A percentile compares a stretch with the other conserved stretches of the same genome.
phyloP scores from a whole-genome alignment of 352 stramenopile species.

The Pythium chondricola region DNA sequence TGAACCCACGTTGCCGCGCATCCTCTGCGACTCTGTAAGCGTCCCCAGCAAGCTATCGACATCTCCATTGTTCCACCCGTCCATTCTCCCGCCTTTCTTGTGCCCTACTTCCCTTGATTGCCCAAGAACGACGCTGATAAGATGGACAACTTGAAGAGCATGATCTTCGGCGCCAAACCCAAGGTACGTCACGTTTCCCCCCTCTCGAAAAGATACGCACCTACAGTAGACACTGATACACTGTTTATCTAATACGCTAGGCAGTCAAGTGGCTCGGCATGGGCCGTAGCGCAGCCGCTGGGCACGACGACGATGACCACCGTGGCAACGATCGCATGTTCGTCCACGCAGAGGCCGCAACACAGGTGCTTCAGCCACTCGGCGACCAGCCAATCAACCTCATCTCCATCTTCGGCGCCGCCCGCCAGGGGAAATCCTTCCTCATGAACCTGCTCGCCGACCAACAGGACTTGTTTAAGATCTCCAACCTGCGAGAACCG shows the following conservation, averaged over 20 bases:
- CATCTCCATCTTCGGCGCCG: constrained; percentile 82
- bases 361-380: constrained; percentile 53
- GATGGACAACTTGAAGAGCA: constrained; percentile 34
- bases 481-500: constrained; percentile 80
- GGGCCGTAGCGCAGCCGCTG: constrained; percentile 15
- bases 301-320: constrained; percentile 21
- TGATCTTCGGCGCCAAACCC: constrained; percentile 34
- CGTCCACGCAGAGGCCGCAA: constrained; percentile 47
- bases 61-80: too few relatives aligned
- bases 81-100: too few relatives aligned
- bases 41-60: too few relatives aligned
- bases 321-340: constrained; percentile 58
- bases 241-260: constrained; percentile 22
- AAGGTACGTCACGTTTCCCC: constrained; percentile 4
- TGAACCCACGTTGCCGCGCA: too few relatives aligned
- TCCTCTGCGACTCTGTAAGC: too few relatives aligned
- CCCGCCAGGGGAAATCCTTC: constrained; percentile 81
- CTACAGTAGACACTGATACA: not conserved
- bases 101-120: not conserved
- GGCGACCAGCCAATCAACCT: constrained; percentile 68
- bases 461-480: constrained; percentile 84
- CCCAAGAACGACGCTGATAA: not conserved
- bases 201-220: not conserved
- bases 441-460: constrained; percentile 84
- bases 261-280: constrained; percentile 85